These are phyloP conservation scores for Saccharomyces mikatae DNA, from an alignment of 805 yeast species.

Conservation along the genomic window DNA sequence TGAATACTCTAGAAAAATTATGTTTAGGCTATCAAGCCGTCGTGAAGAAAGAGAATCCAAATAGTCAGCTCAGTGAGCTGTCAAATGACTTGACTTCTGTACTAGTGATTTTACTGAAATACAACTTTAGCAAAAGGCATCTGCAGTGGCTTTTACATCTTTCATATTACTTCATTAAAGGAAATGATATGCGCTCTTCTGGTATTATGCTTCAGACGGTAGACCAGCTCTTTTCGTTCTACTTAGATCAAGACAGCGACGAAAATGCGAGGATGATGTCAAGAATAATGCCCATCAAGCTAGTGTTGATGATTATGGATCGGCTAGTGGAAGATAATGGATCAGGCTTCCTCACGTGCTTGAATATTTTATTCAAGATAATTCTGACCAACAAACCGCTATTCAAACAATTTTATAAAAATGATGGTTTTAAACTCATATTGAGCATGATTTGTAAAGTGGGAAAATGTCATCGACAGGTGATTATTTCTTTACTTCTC, in stretches of 20 bases:
- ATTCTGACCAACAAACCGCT: constrained; percentile 41
- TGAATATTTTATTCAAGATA: constrained; percentile 44
- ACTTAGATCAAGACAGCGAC: constrained; percentile 34
- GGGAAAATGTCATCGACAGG: constrained; percentile 27
- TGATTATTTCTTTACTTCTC: constrained; percentile 42
- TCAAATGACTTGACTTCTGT: constrained; percentile 13
- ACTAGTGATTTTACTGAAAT: constrained; percentile 31
- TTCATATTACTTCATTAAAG: constrained; percentile 41
- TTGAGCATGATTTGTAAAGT: constrained; percentile 39
- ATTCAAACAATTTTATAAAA: constrained; percentile 42
- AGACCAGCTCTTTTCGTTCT: constrained; percentile 28
- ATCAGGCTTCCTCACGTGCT: constrained; percentile 12
- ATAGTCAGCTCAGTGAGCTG: constrained; percentile 35
- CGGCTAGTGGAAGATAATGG: constrained; percentile 20
- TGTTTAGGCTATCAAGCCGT: constrained; percentile 23
- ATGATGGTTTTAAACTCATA: constrained; percentile 37
- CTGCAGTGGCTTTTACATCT: constrained; percentile 46
- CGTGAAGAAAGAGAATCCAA: constrained; percentile 33
- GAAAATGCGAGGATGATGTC: constrained; percentile 38
- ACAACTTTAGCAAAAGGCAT: constrained; percentile 47
- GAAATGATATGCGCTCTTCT: constrained; percentile 19
- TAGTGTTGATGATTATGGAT: constrained; percentile 49
- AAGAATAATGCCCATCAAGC: constrained; percentile 53
- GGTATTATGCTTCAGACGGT: constrained; percentile 29
- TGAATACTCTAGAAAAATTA: constrained; percentile 38